These are phyloP conservation scores for Podaxis sp. DNA, from an alignment of 768 basidiomycete genomes.

Conservation along the genomic window DNA sequence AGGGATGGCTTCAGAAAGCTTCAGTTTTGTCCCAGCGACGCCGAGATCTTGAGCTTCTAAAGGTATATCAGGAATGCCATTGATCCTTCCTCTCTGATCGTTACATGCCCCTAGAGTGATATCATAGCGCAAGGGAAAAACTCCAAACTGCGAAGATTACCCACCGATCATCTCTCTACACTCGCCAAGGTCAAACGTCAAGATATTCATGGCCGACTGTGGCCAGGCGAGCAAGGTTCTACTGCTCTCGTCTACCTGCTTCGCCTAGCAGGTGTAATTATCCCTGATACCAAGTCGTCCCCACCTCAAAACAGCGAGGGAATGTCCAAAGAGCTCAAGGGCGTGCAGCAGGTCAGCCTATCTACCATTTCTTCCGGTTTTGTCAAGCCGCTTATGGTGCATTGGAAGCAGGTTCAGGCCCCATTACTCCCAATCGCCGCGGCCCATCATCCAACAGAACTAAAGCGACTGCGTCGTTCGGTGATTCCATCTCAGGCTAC, in stretches of 20 bases:
- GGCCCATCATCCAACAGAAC: conserved; percentile 37
- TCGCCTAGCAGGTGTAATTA: neutral
- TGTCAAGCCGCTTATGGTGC: neutral
- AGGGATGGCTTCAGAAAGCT: neutral
- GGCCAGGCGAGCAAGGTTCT: conserved; percentile 1
- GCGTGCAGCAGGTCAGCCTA: neutral
- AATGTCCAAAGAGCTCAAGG: neutral
- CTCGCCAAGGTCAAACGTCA: neutral
- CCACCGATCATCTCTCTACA: neutral
- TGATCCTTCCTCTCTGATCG: neutral
- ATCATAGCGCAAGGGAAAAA: neutral
- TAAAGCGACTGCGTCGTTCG: conserved; percentile 28
- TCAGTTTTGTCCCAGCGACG: neutral
- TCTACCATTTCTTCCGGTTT: neutral
- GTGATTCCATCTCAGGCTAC: conserved; percentile 11
- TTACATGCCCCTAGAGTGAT: neutral
- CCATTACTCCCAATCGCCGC: conserved; percentile 40
- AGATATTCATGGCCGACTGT: neutral
- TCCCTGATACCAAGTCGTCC: neutral
- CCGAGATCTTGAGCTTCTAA: neutral
- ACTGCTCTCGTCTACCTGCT: neutral
- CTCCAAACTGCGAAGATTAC: neutral
- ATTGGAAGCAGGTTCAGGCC: neutral
- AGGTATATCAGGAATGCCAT: neutral
- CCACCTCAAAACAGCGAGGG: neutral